These are phyloP conservation scores for Pyrenula massariospora DNA, from an alignment of 495 filamentous ascomycete species.

Conservation along the genomic window DNA sequence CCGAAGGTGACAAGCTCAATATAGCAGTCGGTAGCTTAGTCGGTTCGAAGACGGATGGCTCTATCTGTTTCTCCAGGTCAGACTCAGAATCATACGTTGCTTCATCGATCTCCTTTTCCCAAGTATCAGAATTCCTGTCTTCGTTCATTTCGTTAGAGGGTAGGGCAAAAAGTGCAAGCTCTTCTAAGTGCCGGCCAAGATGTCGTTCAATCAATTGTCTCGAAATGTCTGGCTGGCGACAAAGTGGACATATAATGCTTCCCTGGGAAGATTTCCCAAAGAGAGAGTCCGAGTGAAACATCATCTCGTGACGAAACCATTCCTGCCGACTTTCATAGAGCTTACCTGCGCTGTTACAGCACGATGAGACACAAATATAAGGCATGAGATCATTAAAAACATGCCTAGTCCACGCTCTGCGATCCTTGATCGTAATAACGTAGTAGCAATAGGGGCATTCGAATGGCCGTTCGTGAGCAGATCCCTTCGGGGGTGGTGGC, in stretches of 20 bases:
- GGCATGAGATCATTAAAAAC: constrained; percentile 19
- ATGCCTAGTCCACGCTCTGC: constrained; percentile 13
- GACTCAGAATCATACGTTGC: background rate
- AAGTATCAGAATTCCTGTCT: background rate
- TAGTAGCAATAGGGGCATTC: constrained; percentile 18
- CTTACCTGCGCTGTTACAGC: constrained; percentile 9
- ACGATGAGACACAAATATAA: constrained; percentile 11
- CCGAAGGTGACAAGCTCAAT: too few relatives aligned
- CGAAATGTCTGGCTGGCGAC: background rate
- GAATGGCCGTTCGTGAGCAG: constrained; percentile 4
- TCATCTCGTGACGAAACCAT: constrained; percentile 13
- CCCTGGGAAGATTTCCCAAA: too few relatives aligned
- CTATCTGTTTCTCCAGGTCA: background rate
- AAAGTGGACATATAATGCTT: constrained; percentile 8
- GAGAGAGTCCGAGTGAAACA: too few relatives aligned
- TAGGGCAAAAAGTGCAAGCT: constrained; percentile 10
- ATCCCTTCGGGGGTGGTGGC: constrained; percentile 5
- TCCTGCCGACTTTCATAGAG: constrained; percentile 12
- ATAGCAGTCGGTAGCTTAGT: too few relatives aligned
- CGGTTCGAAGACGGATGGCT: too few relatives aligned
- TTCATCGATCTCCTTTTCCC: background rate
- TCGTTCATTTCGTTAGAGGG: constrained; percentile 1
- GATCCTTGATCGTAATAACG: constrained; percentile 6
- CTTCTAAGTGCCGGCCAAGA: constrained; percentile 11
- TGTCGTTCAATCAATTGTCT: constrained; percentile 4